Base-by-base conservation (phyloP, 352 stramenopile species). In the Phytophthora pistaciae region DNA sequence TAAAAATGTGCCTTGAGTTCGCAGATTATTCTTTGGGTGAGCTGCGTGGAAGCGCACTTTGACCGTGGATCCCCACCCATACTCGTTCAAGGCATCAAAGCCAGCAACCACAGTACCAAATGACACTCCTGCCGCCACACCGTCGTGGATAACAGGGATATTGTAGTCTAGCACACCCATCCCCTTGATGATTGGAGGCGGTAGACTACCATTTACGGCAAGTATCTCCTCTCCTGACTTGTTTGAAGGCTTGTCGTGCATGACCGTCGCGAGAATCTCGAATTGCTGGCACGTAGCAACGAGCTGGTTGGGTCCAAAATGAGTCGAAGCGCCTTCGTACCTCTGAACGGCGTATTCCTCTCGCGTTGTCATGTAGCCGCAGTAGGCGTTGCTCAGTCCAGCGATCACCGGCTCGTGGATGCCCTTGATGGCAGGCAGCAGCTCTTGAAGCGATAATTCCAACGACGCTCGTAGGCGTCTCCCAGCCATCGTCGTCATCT, bases 311-410 rank as follows among this genome's bases (percentile, higher is more conserved):
- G 90, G 90, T 6, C 91, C 91, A 48, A 96, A 97, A 66, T 96
- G 88, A 29, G 90, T 97, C 20, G 88, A 97, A 13, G 91, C 90
- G n/a, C 91, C 91, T 85, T 97, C 91, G 65, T 97, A 97, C 4
- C 90, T 84, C 67, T 97, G 91, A 4, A 94, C 81, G 1, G 89
- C 77, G 53, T 96, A 97, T 65, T 97, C 91, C 64, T 96, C 91
- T 2, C 85, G 81, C 4, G 91, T 97, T 8, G 90, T 91, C 63
- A 96, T 77, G 68, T 97, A 97, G 5, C 88, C 90, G 49, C 86
- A 87, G 68, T 97, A 97, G 3, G 87, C 90, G 60, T 97, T 97
- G 49, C 77, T 89, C 23, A 95, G 66, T 5, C 88, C 88, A 16
- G 88, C 83, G 38, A 97, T 85, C 27, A 95, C 80, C 1, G 88